Evolutionary conservation across 768 basidiomycete genomes (phyloP).

Genomic region (Astraeus odoratus): DNA sequence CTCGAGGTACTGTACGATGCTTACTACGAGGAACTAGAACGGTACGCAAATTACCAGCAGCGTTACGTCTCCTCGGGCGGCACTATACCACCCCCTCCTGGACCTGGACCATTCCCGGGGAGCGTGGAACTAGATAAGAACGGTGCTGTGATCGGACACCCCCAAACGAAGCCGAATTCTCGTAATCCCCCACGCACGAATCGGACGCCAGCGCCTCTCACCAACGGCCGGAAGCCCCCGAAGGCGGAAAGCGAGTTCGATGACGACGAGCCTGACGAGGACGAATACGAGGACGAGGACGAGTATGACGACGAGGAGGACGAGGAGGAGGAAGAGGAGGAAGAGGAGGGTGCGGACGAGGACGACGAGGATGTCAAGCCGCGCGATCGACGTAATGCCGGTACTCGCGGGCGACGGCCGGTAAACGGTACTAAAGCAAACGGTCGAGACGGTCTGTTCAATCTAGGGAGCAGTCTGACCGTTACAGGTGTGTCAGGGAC

Average conservation of each 20-base stretch:
- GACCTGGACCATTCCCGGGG: constrained; percentile 97
- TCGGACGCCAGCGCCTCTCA: constrained; percentile 25
- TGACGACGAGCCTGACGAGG: constrained; percentile 55
- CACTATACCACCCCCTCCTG: constrained; percentile 84
- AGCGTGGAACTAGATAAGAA: constrained; percentile 95
- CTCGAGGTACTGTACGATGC: constrained; percentile 99
- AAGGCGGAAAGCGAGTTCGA: constrained; percentile 61
- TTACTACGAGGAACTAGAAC: constrained; percentile 99
- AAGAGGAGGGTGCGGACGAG: constrained; percentile 60
- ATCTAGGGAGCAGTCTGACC: constrained; percentile 76
- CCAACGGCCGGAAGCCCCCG: constrained; percentile 35
- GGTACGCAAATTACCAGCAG: constrained; percentile 98
- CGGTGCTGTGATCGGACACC: constrained; percentile 53
- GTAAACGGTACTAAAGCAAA: constrained; percentile 40
- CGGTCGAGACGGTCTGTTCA: constrained; percentile 64
- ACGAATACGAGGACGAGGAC: constrained; percentile 48
- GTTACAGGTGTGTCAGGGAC: constrained; percentile 52
- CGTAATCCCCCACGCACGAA: constrained; percentile 36
- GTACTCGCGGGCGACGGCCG: constrained; percentile 32
- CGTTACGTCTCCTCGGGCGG: constrained; percentile 89
- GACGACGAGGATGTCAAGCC: constrained; percentile 46
- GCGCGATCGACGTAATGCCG: constrained; percentile 28
- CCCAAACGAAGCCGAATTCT: constrained; percentile 22
- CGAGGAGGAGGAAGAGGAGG: constrained; percentile 65
- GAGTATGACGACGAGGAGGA: constrained; percentile 56